Evolutionary conservation across 371 early-diverging fungal species (phyloP), one percentile per base, ranked within the genome.

Genomic region (Saksenaea vasiformis): DNA sequence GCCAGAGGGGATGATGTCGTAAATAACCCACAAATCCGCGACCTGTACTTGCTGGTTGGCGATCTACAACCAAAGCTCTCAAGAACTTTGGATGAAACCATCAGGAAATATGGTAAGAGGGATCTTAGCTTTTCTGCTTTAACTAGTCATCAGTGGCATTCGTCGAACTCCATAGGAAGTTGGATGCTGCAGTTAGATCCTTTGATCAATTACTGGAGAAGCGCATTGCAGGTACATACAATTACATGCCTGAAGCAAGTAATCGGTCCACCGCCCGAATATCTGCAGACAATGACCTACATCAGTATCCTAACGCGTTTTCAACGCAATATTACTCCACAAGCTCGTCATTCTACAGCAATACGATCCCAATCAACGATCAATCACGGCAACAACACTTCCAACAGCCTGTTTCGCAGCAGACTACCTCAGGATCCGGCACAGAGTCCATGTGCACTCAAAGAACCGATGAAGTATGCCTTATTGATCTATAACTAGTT

Each of bases 191-290:
- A 11, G 86, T 93, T 19, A 90, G 84, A 70, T 78, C 91, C 22
- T 96, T 95, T 63, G 96, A 96, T 72, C 87, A 85, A 38, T 69
- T 96, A 53, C 72, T 94, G 39, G 90, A 92, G 58, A 86, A 92
- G 65, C 85, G 90, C 28, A 73, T 93, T 27, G 71, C 80, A 5
- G 68, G 72, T 19, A 66, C 68, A 26, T 27, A 68, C 26, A 47
- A n/a, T 15, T 60, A 64, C 22, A 47, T 22, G 5, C 24, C 17
- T 2, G 17, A 58, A 41, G 13, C 41, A 36, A 22, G 15, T 11
- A 22, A 22, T 31, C 31, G 31, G 38, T 9, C 10, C 7, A 4
- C 13, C 57, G 38, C 15, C 15, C 13, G 36, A 27, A 3, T 11
- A 39, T 39, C n/a, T 5, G 11, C 39, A 5, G 39, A 3, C 39